Conservation (phyloP, 2,329 filamentous ascomycete genomes). For the Ceratocystis destructans region DNA sequence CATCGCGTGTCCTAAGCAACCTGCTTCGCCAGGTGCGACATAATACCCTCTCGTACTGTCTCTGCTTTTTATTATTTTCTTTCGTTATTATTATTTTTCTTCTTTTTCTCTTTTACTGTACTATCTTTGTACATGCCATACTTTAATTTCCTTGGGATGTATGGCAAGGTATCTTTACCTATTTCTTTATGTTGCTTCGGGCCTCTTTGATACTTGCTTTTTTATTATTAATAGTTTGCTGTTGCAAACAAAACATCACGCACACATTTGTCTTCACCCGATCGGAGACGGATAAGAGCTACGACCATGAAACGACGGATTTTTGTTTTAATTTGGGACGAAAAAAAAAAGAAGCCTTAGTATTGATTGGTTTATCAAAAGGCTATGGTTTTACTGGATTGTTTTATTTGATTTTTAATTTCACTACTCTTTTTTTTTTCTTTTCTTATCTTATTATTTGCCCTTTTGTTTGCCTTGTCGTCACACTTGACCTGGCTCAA, state of each 20-base stretch:
- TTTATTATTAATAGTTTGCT: neutral
- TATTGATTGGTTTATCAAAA: neutral
- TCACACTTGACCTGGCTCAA: too few relatives aligned
- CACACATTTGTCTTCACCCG: neutral
- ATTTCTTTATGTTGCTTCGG: neutral
- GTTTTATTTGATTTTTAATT: neutral
- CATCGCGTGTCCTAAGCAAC: neutral
- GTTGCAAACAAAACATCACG: neutral
- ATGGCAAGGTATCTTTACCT: neutral
- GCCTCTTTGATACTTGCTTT: neutral
- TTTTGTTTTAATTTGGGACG: neutral
- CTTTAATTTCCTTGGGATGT: neutral
- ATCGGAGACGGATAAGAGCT: neutral
- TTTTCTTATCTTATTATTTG: constrained; percentile 6
- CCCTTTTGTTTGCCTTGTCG: neutral
- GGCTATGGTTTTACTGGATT: neutral
- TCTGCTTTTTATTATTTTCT: neutral
- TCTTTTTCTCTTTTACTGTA: neutral
- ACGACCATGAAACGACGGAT: constrained; percentile 3
- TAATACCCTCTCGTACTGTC: constrained; percentile 6
- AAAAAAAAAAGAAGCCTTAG: neutral
- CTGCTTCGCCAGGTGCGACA: constrained; percentile 1
- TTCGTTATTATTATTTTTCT: neutral
- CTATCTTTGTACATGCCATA: neutral
- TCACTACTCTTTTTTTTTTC: neutral